Conservation (phyloP, 805 yeast species). For the Candida quercuum region DNA sequence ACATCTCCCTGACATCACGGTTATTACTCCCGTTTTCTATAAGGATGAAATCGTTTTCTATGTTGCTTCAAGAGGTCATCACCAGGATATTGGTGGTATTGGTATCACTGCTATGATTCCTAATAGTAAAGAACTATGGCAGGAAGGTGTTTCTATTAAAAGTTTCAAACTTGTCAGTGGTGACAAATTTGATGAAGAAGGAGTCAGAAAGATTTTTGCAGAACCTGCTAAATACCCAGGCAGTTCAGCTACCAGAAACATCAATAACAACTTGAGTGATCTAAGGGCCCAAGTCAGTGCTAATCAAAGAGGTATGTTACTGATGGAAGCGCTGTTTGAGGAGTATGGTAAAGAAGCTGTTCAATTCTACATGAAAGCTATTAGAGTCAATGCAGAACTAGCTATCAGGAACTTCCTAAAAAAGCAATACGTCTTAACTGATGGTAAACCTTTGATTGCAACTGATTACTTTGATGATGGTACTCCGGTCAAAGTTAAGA, state of each 20-base stretch:
- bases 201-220: slow-evolving; percentile 38
- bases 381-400: slow-evolving; percentile 40
- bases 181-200: slow-evolving; percentile 49
- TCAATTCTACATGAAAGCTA: slow-evolving; percentile 41
- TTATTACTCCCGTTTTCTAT: slow-evolving; percentile 50
- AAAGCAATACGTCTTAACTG: slow-evolving; percentile 33
- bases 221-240: slow-evolving; percentile 46
- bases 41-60: slow-evolving; percentile 43
- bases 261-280: slow-evolving; percentile 47
- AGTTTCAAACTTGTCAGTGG: slow-evolving; percentile 44
- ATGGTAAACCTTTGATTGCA: slow-evolving; percentile 33
- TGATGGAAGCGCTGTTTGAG: slow-evolving; percentile 35
- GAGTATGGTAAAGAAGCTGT: slow-evolving; percentile 40
- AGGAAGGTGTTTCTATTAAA: slow-evolving; percentile 53
- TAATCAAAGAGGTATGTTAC: slow-evolving; percentile 44
- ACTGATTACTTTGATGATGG: slow-evolving; percentile 54
- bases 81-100: slow-evolving; percentile 59
- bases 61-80: slow-evolving; percentile 57
- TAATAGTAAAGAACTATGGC: slow-evolving; percentile 44
- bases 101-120: slow-evolving; percentile 55
- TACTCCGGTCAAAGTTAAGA: slow-evolving; percentile 37
- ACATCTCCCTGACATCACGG: slow-evolving; percentile 47
- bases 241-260: slow-evolving; percentile 49
- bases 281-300: slow-evolving; percentile 45
- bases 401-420: slow-evolving; percentile 35